Evolutionary conservation across 805 yeast genomes (phyloP), one percentile per base, ranked within the genome.

Genomic region (Candida odintsovae): DNA sequence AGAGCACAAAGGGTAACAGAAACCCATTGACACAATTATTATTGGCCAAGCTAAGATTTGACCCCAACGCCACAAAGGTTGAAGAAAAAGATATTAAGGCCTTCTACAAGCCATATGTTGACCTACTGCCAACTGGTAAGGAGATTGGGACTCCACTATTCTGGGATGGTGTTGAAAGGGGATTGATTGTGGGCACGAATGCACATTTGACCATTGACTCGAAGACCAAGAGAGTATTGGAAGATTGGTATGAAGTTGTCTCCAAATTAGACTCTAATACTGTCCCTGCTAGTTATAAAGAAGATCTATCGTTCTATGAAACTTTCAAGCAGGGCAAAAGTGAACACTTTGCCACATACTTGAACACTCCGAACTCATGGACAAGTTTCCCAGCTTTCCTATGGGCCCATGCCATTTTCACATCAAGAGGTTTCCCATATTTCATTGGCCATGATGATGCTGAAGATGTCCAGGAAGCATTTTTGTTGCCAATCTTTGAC

Each of bases 371-470:
- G 13, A 43, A 38, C 6, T 70, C 75, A 40, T 84, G 90, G 90
- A 73, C 80, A 1, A 70, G 80, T 47, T 84, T 86, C 55, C 69
- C 79, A 0, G 81, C 80, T 6, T 90, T 82, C 59, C 58, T 84
- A 6, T 90, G 97, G 96, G 80, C 95, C 0, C 67, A 76, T 38
- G 70, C 77, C 40, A 83, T 87, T 13, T 73, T 86, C 51, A 74
- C 81, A 11, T 82, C 96, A 1, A 73, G 97, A 51, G 85, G 94
- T 0, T 90, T 90, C 59, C 97, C 97, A 1, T 74, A 77, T 42
- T 64, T 86, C 36, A 57, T 89, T n/a, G 69, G 69, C 18, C 53
- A 59, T 7, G 52, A 61, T 1, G 56, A 53, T 1, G 61, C 66
- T 20, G 66, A 62, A n/a, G 75, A 73, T 49, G 44, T 67, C n/a